These are phyloP conservation scores for Saxophila tyrrhenica DNA, from an alignment of 495 filamentous ascomycete species.

Conservation along the genomic window DNA sequence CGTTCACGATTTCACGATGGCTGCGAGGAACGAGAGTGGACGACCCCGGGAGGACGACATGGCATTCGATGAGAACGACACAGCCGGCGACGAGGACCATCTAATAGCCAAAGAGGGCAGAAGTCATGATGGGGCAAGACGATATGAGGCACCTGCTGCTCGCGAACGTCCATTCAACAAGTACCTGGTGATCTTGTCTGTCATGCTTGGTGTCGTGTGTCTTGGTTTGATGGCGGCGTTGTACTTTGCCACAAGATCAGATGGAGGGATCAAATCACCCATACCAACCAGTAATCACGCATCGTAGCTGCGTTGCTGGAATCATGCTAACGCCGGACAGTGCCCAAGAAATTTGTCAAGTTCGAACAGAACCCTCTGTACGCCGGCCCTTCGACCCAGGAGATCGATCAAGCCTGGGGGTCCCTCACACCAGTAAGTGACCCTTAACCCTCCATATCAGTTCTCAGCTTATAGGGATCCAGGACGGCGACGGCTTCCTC, in stretches of 20 bases:
- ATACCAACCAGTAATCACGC: background rate
- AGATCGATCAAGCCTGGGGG: constrained; percentile 14
- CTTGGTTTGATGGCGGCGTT: background rate
- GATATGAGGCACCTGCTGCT: background rate
- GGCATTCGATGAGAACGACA: background rate
- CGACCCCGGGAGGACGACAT: background rate
- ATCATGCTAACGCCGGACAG: too few relatives aligned
- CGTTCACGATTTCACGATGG: background rate
- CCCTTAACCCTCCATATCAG: background rate
- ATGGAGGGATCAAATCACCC: background rate
- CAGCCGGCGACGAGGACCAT: background rate
- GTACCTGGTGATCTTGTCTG: background rate
- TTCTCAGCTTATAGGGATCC: background rate
- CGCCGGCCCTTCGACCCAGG: constrained; percentile 6
- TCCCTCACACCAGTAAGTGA: background rate
- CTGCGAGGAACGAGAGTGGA: background rate
- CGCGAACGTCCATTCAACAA: background rate
- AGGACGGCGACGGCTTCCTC: constrained; percentile 15
- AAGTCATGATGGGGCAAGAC: background rate
- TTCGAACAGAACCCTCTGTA: constrained; percentile 14
- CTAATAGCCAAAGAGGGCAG: background rate
- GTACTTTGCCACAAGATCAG: background rate
- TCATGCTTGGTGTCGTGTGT: background rate
- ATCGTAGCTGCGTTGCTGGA: too few relatives aligned
- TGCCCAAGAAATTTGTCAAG: background rate